Evolutionary conservation across 2,329 filamentous ascomycete genomes (phyloP), one percentile per base, ranked within the genome.

Genomic region (Aureobasidium namibiae): DNA sequence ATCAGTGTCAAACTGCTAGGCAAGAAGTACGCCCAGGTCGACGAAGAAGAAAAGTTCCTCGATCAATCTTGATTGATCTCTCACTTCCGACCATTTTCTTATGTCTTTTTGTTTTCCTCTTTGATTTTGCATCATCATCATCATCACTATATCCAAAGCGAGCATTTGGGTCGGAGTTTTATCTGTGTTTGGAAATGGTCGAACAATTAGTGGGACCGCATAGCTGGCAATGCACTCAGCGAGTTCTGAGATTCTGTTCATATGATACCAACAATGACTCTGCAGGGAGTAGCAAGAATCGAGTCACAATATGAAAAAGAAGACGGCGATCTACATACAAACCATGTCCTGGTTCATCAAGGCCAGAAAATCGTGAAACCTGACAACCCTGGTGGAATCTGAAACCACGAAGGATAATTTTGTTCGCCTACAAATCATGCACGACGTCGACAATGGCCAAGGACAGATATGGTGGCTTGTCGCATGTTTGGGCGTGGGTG

Each of bases 1-100:
- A 60, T 65, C 48, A 63, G 61, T 11, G 56, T 49, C 36, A 62
- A 53, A n/a, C 36, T 65, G 0, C 50, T 65, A n/a, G 65, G 63
- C 36, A 56, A 56, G 31, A 57, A 58, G 38, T 67, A 67, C 50
- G 41, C 53, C 9, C 46, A 56, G 34, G 38, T 67, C 18, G 56
- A 56, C 13, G 63, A 65, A 34, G 61, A 63, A 50, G 65, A 67
- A 53, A 48, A 50, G 24, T 60, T 16, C 23, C 38, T 38, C 23
- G 57, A 59, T 26, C 56, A 26, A 33, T 50, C 45, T 11, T 58
- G 56, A 58, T 11, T 18, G 18, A 34, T 45, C 14, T 26, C 9
- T 10, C 26, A 23, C 34, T 11, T n/a, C 29, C 10, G 29, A 31
- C 29, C 29, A 31, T 31, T 58, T 26, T 58, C 44, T 41, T 39